A percentile compares a stretch with the other conserved stretches of the same genome.
phyloP scores from a whole-genome alignment of 306 rosid species.

The Delonix regia region DNA sequence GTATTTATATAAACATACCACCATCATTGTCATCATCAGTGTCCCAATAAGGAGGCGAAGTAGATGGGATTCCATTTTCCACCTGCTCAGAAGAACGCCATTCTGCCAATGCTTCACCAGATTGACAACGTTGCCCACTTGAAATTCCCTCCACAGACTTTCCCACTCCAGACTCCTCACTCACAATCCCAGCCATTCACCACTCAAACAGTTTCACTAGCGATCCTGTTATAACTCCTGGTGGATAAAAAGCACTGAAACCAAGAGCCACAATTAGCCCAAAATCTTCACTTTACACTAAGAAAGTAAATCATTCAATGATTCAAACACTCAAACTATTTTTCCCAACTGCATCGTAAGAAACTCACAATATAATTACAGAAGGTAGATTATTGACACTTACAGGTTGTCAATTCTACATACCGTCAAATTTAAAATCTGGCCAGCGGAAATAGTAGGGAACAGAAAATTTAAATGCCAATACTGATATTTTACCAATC shows the following conservation, averaged over 20 bases:
- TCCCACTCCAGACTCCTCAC: slow-evolving; percentile 83
- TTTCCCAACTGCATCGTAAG: neutral
- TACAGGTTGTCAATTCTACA: neutral
- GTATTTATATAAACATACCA: slow-evolving; percentile 39
- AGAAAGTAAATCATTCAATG: slow-evolving; percentile 26
- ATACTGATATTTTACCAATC: slow-evolving; percentile 24
- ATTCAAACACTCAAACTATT: slow-evolving; percentile 4
- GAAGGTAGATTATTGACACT: neutral
- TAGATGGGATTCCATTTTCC: slow-evolving; percentile 89
- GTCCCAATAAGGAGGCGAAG: slow-evolving; percentile 98
- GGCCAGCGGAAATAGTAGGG: neutral
- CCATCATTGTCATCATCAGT: slow-evolving; percentile 85
- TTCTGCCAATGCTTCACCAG: slow-evolving; percentile 92
- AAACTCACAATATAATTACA: neutral
- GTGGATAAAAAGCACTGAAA: slow-evolving; percentile 34
- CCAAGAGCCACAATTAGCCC: slow-evolving; percentile 21
- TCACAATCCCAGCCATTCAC: slow-evolving; percentile 82
- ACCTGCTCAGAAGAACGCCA: slow-evolving; percentile 99
- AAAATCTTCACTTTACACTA: slow-evolving; percentile 35
- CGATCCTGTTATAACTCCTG: slow-evolving; percentile 47
- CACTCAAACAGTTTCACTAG: slow-evolving; percentile 48
- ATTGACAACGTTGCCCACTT: slow-evolving; percentile 73
- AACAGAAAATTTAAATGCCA: slow-evolving; percentile 13
- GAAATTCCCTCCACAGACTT: slow-evolving; percentile 75
- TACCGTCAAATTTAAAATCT: neutral